Evolutionary conservation across 139 green algal genomes (phyloP).

Genomic region (Zygnema cylindricum): DNA sequence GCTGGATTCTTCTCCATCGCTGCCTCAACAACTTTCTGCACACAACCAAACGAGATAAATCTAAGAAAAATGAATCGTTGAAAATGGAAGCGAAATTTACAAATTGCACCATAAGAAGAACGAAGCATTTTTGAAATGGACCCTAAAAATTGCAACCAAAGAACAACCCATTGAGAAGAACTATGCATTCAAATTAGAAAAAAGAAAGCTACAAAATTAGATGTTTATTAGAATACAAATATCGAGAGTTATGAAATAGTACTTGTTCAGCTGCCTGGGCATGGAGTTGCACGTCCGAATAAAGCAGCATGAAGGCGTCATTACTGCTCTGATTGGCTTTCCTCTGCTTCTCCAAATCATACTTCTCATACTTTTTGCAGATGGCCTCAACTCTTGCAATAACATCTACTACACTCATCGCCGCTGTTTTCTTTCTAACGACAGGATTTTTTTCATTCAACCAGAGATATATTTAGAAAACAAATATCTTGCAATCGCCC

Average conservation of each 20-base stretch:
- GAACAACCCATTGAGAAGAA: background rate
- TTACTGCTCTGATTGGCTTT: background rate
- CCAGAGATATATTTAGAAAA: too few species aligned
- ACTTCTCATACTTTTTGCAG: conserved; percentile 45
- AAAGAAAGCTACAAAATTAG: background rate
- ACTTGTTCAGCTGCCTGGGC: background rate
- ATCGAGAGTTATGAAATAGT: too few species aligned
- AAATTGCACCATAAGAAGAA: background rate
- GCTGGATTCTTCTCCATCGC: conserved; percentile 78
- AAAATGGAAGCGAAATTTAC: background rate
- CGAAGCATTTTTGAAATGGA: background rate
- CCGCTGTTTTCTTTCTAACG: too few species aligned
- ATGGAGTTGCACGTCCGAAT: background rate
- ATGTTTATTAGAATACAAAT: too few species aligned
- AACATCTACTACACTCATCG: conserved; percentile 11
- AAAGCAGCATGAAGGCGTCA: conserved; percentile 2
- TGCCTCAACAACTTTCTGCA: conserved; percentile 76
- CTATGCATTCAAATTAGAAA: background rate
- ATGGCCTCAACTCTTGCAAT: conserved; percentile 25
- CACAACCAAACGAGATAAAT: background rate
- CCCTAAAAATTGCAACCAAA: background rate
- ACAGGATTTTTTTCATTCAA: too few species aligned
- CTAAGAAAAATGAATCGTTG: background rate
- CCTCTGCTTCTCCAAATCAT: conserved; percentile 25
- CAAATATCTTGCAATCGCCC: too few species aligned